phyloP scores from a whole-genome alignment of 805 yeast species.

The Kluyveromyces wickerhamii region DNA sequence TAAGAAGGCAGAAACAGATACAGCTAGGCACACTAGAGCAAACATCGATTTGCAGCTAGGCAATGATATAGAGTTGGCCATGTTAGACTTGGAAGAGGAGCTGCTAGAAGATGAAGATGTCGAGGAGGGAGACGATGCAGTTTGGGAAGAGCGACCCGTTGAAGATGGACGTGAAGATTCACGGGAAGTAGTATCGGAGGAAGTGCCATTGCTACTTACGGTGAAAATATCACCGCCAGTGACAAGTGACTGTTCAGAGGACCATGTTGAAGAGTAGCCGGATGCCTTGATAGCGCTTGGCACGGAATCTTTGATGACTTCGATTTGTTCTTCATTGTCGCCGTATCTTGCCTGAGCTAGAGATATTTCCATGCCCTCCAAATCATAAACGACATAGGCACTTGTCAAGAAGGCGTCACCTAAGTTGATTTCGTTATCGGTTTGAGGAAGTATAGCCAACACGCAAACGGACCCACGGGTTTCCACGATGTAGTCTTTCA shows the following conservation, averaged over 20 bases:
- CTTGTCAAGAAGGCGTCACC: conserved; percentile 53
- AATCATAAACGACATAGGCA: conserved; percentile 58
- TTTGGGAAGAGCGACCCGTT: conserved; percentile 3
- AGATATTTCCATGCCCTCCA: conserved; percentile 49
- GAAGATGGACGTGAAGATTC: conserved; percentile 5
- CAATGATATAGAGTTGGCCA: no score
- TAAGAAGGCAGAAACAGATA: no score
- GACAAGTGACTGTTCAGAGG: conserved; percentile 17
- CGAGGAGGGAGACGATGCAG: conserved; percentile 7
- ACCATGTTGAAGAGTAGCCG: conserved; percentile 39
- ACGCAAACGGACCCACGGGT: conserved; percentile 31
- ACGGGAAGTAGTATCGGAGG: conserved; percentile 4
- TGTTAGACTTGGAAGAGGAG: neutral
- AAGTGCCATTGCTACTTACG: conserved; percentile 2
- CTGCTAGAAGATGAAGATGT: conserved; percentile 4
- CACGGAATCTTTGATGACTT: conserved; percentile 22
- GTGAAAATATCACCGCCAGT: conserved; percentile 27
- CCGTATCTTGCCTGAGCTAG: conserved; percentile 40
- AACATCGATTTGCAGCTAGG: no score
- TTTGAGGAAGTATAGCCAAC: conserved; percentile 33
- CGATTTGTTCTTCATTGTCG: conserved; percentile 14
- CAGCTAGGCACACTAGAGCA: no score
- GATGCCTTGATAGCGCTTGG: conserved; percentile 46
- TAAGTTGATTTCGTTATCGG: conserved; percentile 30
- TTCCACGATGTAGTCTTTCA: conserved; percentile 28